Percentiles rank a stretch among this genome's conserved stretches.
These are phyloP conservation scores for Metarhizium humberi DNA, from an alignment of 2,329 filamentous ascomycete genomes.

Conservation along the genomic window DNA sequence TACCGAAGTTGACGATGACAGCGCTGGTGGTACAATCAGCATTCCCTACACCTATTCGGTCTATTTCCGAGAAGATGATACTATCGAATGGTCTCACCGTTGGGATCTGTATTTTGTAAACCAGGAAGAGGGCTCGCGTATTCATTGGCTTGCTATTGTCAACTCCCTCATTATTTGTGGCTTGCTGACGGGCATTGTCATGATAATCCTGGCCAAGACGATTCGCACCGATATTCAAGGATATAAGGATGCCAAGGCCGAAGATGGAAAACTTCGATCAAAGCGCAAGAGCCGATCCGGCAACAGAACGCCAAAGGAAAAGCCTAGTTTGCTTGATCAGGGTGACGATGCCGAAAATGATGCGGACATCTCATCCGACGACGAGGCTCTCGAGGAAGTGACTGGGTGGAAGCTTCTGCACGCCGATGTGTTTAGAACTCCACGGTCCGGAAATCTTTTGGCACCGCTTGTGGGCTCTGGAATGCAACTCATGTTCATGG, in stretches of 20 bases:
- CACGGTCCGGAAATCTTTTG: conserved; percentile 59
- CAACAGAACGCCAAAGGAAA: conserved; percentile 29
- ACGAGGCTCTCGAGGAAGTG: conserved; percentile 61
- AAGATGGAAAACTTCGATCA: conserved; percentile 53
- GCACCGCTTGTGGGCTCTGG: conserved; percentile 78
- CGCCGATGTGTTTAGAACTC: conserved; percentile 77
- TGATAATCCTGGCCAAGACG: conserved; percentile 73
- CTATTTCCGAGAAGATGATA: conserved; percentile 76
- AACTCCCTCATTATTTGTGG: conserved; percentile 81
- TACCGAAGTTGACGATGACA: conserved; percentile 43
- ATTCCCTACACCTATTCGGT: conserved; percentile 86
- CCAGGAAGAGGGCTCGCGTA: conserved; percentile 69
- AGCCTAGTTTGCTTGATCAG: conserved; percentile 53
- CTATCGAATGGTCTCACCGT: conserved; percentile 71
- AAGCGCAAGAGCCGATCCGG: conserved; percentile 38
- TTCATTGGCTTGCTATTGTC: conserved; percentile 82
- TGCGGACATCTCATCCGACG: conserved; percentile 42
- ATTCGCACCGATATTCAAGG: conserved; percentile 70
- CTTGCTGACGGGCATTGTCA: conserved; percentile 66
- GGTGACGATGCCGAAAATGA: conserved; percentile 42
- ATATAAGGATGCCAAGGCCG: conserved; percentile 54
- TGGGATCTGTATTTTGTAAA: conserved; percentile 91
- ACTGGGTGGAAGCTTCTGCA: conserved; percentile 85
- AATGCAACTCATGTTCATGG: conserved; percentile 80
- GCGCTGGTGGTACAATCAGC: conserved; percentile 56